These are phyloP conservation scores for Neoscytalidium dimidiatum DNA, from an alignment of 2,329 filamentous ascomycete genomes.

Conservation along the genomic window DNA sequence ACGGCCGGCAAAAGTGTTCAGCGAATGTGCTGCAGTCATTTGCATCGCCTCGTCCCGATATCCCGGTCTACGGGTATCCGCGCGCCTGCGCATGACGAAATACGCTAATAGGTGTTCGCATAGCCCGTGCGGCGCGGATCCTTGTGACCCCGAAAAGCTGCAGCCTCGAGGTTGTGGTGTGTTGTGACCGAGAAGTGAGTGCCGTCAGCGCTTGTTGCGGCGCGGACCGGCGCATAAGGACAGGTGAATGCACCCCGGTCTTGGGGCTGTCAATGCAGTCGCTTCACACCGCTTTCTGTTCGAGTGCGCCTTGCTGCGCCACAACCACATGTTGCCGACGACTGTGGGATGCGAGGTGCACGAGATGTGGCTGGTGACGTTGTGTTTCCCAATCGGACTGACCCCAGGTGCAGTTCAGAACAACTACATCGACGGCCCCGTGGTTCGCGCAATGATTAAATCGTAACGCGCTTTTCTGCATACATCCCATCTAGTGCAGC, in stretches of 20 bases:
- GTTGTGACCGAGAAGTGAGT: background rate
- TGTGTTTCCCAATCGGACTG: no score
- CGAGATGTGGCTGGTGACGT: no score
- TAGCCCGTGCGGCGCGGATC: background rate
- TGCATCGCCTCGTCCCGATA: background rate
- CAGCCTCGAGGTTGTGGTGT: background rate
- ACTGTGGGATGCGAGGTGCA: no score
- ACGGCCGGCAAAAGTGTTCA: background rate
- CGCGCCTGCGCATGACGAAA: background rate
- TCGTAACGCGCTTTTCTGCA: no score
- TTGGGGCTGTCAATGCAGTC: background rate
- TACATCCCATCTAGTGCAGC: no score
- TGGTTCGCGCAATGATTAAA: no score
- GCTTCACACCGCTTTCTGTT: background rate
- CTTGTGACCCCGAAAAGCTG: background rate
- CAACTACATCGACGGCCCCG: no score
- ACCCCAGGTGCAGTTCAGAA: no score
- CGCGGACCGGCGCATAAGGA: slow-evolving; percentile 3
- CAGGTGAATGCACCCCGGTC: background rate
- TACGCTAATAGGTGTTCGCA: background rate
- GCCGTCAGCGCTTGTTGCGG: background rate
- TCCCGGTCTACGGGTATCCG: background rate
- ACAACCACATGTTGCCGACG: background rate
- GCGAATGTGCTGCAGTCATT: background rate
- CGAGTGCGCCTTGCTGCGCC: slow-evolving; percentile 1